Base-by-base conservation (phyloP, 116 monocot species). In the Posidonia oceanica region DNA sequence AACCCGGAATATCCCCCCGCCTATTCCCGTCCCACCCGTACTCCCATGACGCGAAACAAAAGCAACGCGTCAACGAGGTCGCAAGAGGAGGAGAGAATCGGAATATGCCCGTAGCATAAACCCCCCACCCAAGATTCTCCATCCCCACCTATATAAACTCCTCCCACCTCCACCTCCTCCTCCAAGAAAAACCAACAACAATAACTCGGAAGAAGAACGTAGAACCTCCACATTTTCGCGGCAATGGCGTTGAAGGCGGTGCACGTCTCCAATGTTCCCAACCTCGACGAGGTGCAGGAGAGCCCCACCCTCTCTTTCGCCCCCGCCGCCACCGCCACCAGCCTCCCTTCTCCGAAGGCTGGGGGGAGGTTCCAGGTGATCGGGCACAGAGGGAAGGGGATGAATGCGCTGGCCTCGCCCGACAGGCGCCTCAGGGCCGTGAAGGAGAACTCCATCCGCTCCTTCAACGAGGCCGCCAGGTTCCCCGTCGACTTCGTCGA, bases 341-440 rank as follows among this genome's bases (percentile, higher is more conserved):
- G 15, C 5, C 36, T 23, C 36, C 61, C 1, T 61, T 13, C 14
- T 63, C 37, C 14, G 29, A 75, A 69, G 72, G 66, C 53, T 57
- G 79, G 65, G 38, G 62, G 42, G 76, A 85, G 69, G 73, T 83
- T 94, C 63, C 4, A 74, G 72, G 94, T 94, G 78, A 70, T 94
- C 64, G 94, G 94, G 14, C 94, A 94, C 75, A 65, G 94, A 18
- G 94, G 94, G 73, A 94, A 83, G 73, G 94, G 94, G 71, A 94
- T 94, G 94, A 94, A 94, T 81, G 79, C 69, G 42, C 73, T 90
- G 70, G 59, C 85, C 54, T 90, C 94, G 69, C 66, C 83, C 23
- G 94, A 94, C 56, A 71, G 57, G 14, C 76, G 94, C 76, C 40
- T 90, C 75, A 80, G 68, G 83, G 75, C 80, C 61, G 55, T 94